phyloP scores from a whole-genome alignment of 306 rosid genomes.

The Prosopis cineraria region DNA sequence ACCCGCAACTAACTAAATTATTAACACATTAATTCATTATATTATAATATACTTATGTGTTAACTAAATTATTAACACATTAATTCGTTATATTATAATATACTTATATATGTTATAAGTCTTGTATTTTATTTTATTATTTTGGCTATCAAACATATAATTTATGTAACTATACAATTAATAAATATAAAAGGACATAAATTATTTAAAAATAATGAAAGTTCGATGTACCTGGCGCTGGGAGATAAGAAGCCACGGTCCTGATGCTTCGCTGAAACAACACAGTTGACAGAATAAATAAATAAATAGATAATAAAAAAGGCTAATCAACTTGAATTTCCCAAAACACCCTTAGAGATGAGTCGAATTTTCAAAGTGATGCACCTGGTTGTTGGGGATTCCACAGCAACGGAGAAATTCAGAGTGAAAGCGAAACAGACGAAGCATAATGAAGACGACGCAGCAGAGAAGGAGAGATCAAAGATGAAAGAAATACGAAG shows the following conservation, averaged over 20 bases:
- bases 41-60: too few species aligned
- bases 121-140: too few species aligned
- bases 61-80: too few species aligned
- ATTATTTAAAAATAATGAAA: too few species aligned
- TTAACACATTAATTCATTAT: too few species aligned
- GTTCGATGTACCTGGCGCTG: constrained; percentile 15
- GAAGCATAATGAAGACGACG: constrained; percentile 28
- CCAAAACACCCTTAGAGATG: constrained; percentile 4
- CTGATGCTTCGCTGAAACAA: constrained; percentile 22
- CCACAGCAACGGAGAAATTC: constrained; percentile 10
- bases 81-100: too few species aligned
- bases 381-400: constrained; percentile 7
- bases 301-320: too few species aligned
- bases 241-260: background rate
- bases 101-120: too few species aligned
- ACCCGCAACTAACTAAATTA: too few species aligned
- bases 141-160: too few species aligned
- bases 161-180: too few species aligned
- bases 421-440: constrained; percentile 21
- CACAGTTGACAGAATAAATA: background rate
- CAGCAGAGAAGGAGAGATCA: background rate
- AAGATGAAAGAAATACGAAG: background rate
- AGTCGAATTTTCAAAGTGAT: background rate
- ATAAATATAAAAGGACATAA: too few species aligned
- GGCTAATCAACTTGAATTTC: background rate